Conservation (phyloP, 164 flowering plant species). For the Annona cherimola region DNA sequence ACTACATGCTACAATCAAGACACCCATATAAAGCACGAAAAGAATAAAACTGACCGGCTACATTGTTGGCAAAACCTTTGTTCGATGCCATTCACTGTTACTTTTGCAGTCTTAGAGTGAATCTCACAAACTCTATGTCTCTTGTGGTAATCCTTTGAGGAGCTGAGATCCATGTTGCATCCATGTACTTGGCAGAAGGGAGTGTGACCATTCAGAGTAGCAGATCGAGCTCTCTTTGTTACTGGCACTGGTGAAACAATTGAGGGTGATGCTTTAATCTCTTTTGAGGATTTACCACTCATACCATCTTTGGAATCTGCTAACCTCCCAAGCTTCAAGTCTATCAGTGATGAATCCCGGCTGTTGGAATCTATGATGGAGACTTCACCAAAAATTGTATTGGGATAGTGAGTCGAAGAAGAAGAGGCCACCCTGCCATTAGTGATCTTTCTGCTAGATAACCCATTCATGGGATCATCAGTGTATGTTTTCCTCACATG, state of each 20-base stretch:
- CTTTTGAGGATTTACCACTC: conserved; percentile 19
- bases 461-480: conserved; percentile 15
- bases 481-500: conserved; percentile 21
- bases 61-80: conserved; percentile 88
- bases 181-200: conserved; percentile 78
- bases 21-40: background rate
- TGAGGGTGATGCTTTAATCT: conserved; percentile 18
- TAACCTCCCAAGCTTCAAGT: conserved; percentile 57
- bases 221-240: conserved; percentile 33
- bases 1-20: background rate
- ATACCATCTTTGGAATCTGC: conserved; percentile 29
- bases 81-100: conserved; percentile 65
- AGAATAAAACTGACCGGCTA: conserved; percentile 45
- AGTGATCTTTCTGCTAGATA: conserved; percentile 14
- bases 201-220: conserved; percentile 29
- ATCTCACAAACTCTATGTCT: conserved; percentile 80
- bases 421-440: conserved; percentile 22
- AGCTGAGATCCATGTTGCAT: conserved; percentile 67
- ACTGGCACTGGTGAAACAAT: conserved; percentile 30
- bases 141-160: conserved; percentile 82
- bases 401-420: conserved; percentile 12
- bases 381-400: conserved; percentile 26
- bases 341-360: conserved; percentile 44
- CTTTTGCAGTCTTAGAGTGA: conserved; percentile 77
- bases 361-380: conserved; percentile 32